phyloP scores from a whole-genome alignment of 768 basidiomycete species.

The Galerina sulciceps region DNA sequence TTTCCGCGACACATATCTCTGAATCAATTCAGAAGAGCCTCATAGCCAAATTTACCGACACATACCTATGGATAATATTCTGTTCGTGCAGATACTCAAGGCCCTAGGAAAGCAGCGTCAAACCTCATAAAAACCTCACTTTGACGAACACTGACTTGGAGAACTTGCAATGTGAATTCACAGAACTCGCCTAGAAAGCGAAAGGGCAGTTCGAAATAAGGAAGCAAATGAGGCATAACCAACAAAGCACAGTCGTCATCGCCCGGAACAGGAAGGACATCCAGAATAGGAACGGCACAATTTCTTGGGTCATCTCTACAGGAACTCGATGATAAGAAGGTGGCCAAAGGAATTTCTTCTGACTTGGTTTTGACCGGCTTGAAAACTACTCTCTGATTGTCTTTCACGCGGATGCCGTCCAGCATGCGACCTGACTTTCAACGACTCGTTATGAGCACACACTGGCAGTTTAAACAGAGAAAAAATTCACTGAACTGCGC shows the following conservation, averaged over 20 bases:
- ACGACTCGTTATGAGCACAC: not conserved
- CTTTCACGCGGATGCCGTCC: slow-evolving; percentile 8
- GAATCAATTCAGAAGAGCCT: too few relatives aligned
- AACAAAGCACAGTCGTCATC: slow-evolving; percentile 6
- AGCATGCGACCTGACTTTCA: not conserved
- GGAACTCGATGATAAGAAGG: not conserved
- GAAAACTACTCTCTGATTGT: slow-evolving; percentile 13
- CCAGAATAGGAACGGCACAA: slow-evolving; percentile 11
- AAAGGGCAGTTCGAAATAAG: slow-evolving; percentile 9
- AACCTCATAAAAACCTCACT: too few relatives aligned
- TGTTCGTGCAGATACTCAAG: slow-evolving; percentile 18
- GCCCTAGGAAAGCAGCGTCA: not conserved
- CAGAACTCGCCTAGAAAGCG: slow-evolving; percentile 12
- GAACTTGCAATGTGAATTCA: slow-evolving; percentile 11
- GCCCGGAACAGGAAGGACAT: slow-evolving; percentile 12
- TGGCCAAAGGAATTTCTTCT: slow-evolving; percentile 7
- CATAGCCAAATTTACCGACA: not conserved
- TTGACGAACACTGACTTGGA: slow-evolving; percentile 6
- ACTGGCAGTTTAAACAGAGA: not conserved
- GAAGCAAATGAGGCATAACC: slow-evolving; percentile 14
- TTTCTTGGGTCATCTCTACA: slow-evolving; percentile 7
- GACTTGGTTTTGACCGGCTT: slow-evolving; percentile 13
- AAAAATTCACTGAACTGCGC: not conserved
- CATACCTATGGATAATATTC: slow-evolving; percentile 9
- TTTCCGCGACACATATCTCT: not conserved